Evolutionary conservation across 2,329 filamentous ascomycete genomes (phyloP), one percentile per base, ranked within the genome.

Genomic region (Neonectria coccinea): DNA sequence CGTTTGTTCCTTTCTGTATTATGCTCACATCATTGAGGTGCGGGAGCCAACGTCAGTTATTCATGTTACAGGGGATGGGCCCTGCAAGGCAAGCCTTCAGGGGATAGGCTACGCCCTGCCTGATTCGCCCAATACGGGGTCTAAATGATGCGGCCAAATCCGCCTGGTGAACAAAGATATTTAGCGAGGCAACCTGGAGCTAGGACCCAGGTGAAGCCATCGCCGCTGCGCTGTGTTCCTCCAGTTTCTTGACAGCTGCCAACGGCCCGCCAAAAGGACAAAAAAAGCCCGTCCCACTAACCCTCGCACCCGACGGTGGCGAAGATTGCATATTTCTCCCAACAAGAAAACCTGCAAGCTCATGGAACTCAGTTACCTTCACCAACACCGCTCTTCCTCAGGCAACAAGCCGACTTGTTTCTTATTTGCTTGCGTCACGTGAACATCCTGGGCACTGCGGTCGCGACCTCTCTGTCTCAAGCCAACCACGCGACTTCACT

Each of bases 401-500:
- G 39, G 39, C 39, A 42, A 42, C 39, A 11, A 42, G 10, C n/a
- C n/a, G 11, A 20, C n/a, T 42, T 20, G 3, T 4, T 18, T 20
- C 10, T 20, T 41, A 22, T 56, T 54, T 41, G 22, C 25, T 54
- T 41, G 22, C 25, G 42, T 39, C 56, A 27, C 33, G 44, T 42
- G 55, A 39, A 33, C 56, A 44, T 27, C n/a, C 36, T 39, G 16
- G 36, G 14, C 10, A 12, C 10, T 42, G 16, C 18, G n/a, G n/a
- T 42, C 39, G 56, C 36, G 18, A 39, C 9, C 39, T 18, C 56
- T 45, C n/a, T n/a, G n/a, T 39, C 33, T 47, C 33, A 39, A 42
- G 44, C 33, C 42, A 59, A 53, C 48, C 31, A 45, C 56, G 56
- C 56, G 27, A 57, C n/a, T 20, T 42, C n/a, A 33, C 27, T 33